Percentiles rank a stretch among this genome's conserved stretches.
Conservation (phyloP, 768 basidiomycete genomes). For the Russula sp. region DNA sequence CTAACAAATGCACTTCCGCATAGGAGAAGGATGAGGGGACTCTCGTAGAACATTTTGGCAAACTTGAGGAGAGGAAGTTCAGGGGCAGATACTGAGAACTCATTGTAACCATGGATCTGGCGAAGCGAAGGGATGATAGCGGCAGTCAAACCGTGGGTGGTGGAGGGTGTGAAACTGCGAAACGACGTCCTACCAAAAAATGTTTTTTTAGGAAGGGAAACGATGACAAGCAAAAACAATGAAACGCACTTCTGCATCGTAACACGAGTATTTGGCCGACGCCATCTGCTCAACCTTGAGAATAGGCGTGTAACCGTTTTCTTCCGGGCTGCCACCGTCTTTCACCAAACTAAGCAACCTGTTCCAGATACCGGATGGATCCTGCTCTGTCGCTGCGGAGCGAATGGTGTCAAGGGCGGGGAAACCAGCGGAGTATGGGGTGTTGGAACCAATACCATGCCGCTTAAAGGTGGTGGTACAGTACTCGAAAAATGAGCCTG, state of each 20-base stretch:
- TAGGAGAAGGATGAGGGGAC: conserved; percentile 83
- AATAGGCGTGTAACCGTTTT: conserved; percentile 36
- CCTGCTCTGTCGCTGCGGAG: conserved; percentile 28
- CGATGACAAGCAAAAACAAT: not conserved
- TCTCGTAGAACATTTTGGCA: conserved; percentile 92
- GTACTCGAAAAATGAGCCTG: conserved; percentile 77
- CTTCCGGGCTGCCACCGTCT: conserved; percentile 34
- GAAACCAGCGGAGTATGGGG: conserved; percentile 30
- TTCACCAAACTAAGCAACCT: conserved; percentile 34
- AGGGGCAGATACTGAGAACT: conserved; percentile 80
- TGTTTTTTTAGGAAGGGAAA: not conserved
- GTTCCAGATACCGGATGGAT: conserved; percentile 42
- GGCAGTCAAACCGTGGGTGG: conserved; percentile 54
- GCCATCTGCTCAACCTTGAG: conserved; percentile 11
- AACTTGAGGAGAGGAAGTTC: conserved; percentile 85
- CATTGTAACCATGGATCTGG: conserved; percentile 80
- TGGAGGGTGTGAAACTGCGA: conserved; percentile 59
- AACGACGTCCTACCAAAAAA: conserved; percentile 57
- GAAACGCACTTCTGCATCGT: conserved; percentile 11
- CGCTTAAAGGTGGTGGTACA: conserved; percentile 72
- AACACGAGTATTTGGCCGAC: conserved; percentile 8
- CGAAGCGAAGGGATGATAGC: conserved; percentile 59
- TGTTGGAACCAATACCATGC: conserved; percentile 44
- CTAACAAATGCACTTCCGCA: conserved; percentile 88
- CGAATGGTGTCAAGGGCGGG: conserved; percentile 35